Base-by-base conservation (phyloP, 371 early-diverging fungal genomes). In the Polyrhizophydium stewartii region DNA sequence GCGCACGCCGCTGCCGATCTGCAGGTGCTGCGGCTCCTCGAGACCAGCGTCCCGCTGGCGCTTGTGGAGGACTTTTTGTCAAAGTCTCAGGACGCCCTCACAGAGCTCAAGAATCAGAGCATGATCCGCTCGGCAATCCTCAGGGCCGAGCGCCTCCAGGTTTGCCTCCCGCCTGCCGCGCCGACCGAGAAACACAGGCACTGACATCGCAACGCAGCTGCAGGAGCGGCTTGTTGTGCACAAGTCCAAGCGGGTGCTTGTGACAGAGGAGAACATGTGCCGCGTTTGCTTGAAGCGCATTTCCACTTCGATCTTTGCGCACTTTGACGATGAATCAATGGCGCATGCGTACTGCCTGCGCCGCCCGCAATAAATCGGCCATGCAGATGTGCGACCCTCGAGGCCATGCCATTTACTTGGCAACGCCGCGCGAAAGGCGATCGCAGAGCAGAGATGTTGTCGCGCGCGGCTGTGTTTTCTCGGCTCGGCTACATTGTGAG, bases 261-360 rank as follows among this genome's bases (percentile, higher is more conserved):
- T 92, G 31, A 84, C 88, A 2, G 89, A 89, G 31, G 89, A 90
- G 59, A 77, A 86, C 19, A 87, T 90, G 87, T 92, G 92, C 65
- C 84, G 87, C 32, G 83, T 83, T 62, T 92, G 92, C 62, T 82
- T 88, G 66, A 89, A 89, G 61, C 81, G 89, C 32, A 88, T 92
- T 51, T 90, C 87, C 19, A 89, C 85, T 55, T 87, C 86, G 59
- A 91, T 89, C 1, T 89, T 92, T 79, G 88, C 89, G 0, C 82
- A 82, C 7, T 89, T 87, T 64, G 88, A 89, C 0, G 84, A 87
- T 63, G 87, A 87, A 22, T 79, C 82, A 0, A 85, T 90, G 10
- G 87, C 88, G 7, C 92, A 92, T 74, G 88, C 88, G 55, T 87
- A 85, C 43, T 92, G 92, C 30, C 60, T 53, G 32, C 51, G 25